Evolutionary conservation across 2,329 filamentous ascomycete species (phyloP).

Genomic region (Trichoderma citrinoviride): DNA sequence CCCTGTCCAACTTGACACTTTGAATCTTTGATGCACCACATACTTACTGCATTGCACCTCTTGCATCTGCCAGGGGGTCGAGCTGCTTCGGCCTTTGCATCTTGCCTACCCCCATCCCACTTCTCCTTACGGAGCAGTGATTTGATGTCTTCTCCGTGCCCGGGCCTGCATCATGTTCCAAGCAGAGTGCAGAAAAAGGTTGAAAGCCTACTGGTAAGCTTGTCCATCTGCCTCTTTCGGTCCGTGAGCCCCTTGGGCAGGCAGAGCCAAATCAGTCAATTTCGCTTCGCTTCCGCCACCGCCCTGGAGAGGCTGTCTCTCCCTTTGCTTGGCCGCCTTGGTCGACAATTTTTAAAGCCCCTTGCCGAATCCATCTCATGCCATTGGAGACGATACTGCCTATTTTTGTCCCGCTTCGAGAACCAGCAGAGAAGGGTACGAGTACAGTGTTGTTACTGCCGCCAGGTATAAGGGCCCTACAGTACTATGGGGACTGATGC

Average conservation of each 20-base stretch:
- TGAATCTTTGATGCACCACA: no score
- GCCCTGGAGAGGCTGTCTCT: background rate
- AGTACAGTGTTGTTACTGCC: background rate
- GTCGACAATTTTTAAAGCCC: background rate
- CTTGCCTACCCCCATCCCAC: no score
- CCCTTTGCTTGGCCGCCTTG: background rate
- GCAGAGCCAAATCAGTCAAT: background rate
- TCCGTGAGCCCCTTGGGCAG: background rate
- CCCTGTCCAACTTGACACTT: no score
- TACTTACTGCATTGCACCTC: no score
- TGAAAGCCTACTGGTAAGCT: background rate
- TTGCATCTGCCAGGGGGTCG: no score
- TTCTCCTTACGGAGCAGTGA: no score
- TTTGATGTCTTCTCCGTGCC: background rate
- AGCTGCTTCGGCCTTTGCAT: no score
- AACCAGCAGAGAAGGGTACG: background rate
- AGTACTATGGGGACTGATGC: background rate
- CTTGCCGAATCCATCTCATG: background rate
- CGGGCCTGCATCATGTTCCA: background rate
- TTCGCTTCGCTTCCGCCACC: conserved; percentile 5
- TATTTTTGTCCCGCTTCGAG: conserved; percentile 4
- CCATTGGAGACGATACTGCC: background rate
- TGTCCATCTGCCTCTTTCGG: background rate
- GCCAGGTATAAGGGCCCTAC: background rate
- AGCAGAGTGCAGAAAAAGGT: background rate